These are phyloP conservation scores for Camellia sinensis DNA, from an alignment of 148 eudicot species.

Conservation along the genomic window DNA sequence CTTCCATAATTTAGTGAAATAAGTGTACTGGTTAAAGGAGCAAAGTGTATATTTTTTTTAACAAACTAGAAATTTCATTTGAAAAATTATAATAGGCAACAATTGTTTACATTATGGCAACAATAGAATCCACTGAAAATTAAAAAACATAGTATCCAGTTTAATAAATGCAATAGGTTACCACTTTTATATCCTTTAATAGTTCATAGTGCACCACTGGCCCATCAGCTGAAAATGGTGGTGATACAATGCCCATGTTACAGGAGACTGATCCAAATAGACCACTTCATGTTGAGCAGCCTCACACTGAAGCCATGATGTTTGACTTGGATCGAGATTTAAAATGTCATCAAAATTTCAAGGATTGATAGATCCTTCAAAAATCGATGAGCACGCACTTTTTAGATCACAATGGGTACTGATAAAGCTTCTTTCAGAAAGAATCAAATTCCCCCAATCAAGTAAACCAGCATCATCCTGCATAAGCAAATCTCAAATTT, in stretches of 20 bases:
- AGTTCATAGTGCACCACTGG: slow-evolving; percentile 31
- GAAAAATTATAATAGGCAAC: neutral
- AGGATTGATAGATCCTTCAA: slow-evolving; percentile 33
- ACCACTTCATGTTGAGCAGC: slow-evolving; percentile 25
- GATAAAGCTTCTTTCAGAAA: slow-evolving; percentile 40
- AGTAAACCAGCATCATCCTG: slow-evolving; percentile 48
- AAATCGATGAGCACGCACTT: slow-evolving; percentile 23
- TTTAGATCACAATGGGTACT: slow-evolving; percentile 24
- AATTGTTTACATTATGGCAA: neutral
- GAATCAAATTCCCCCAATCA: slow-evolving; percentile 79
- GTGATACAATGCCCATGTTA: slow-evolving; percentile 7
- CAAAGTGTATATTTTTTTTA: too few relatives aligned
- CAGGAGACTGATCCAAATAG: slow-evolving; percentile 19
- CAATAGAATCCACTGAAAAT: neutral
- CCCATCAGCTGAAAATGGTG: slow-evolving; percentile 30
- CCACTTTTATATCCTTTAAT: slow-evolving; percentile 29
- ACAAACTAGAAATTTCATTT: too few relatives aligned
- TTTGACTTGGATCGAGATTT: slow-evolving; percentile 15
- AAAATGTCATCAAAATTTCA: slow-evolving; percentile 43
- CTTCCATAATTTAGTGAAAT: too few relatives aligned
- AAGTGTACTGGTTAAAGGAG: neutral
- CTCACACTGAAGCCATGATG: slow-evolving; percentile 31
- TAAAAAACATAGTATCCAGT: slow-evolving; percentile 2
- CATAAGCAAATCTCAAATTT: slow-evolving; percentile 22
- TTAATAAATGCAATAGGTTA: slow-evolving; percentile 15